phyloP scores from a whole-genome alignment of 1,139 yeast species.

The Candida mesenterica region DNA sequence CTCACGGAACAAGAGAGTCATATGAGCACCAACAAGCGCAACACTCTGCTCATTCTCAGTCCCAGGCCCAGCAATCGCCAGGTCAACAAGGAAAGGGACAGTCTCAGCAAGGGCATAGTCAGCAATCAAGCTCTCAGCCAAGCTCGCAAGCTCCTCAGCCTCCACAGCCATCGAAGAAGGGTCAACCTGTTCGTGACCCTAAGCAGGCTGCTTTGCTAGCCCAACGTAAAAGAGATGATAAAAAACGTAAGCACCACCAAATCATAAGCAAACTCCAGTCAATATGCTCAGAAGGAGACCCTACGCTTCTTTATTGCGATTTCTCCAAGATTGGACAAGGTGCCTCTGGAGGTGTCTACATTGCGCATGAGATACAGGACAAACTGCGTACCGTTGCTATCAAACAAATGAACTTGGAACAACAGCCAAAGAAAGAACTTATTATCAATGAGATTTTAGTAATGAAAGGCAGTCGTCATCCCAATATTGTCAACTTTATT shows the following conservation, averaged over 20 bases:
- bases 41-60: slow-evolving; percentile 4
- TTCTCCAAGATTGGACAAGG: slow-evolving; percentile 93
- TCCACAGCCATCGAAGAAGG: slow-evolving; percentile 11
- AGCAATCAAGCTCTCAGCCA: slow-evolving; percentile 3
- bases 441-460: slow-evolving; percentile 89
- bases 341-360: slow-evolving; percentile 96
- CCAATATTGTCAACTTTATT: slow-evolving; percentile 87
- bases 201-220: slow-evolving; percentile 56
- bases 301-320: slow-evolving; percentile 67
- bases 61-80: slow-evolving; percentile 5
- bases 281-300: slow-evolving; percentile 87
- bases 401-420: slow-evolving; percentile 90
- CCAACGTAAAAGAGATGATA: slow-evolving; percentile 74
- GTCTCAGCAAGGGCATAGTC: slow-evolving; percentile 7
- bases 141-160: slow-evolving; percentile 2
- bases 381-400: slow-evolving; percentile 77
- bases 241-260: slow-evolving; percentile 65
- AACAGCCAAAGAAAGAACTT: slow-evolving; percentile 93
- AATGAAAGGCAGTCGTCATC: slow-evolving; percentile 88
- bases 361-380: slow-evolving; percentile 64
- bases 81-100: slow-evolving; percentile 8
- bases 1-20: slow-evolving; percentile 13
- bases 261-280: slow-evolving; percentile 67
- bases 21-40: slow-evolving; percentile 14
- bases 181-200: slow-evolving; percentile 50